Evolutionary conservation across 441 rosid genomes (phyloP).

Genomic region (Pelargonium cotyledonis): DNA sequence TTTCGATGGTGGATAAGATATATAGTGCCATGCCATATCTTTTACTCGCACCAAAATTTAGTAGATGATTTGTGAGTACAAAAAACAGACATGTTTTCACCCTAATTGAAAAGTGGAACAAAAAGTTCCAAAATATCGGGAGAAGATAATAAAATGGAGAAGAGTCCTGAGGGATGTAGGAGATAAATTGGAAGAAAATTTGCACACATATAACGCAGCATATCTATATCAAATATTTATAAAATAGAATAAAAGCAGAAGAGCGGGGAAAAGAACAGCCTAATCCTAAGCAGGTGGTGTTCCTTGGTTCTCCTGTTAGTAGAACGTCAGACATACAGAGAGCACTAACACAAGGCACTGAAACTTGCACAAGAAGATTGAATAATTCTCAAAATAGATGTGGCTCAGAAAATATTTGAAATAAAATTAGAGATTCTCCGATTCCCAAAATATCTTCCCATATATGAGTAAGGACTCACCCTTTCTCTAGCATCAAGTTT

Average conservation of each 20-base stretch:
- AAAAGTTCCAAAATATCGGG: not conserved
- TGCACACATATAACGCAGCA: not conserved
- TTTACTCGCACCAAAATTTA: not conserved
- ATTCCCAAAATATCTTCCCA: not conserved
- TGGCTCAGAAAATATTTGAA: no score
- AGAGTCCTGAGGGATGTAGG: not conserved
- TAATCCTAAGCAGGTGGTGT: not conserved
- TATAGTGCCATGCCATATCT: not conserved
- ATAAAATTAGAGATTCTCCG: no score
- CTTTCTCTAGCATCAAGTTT: conserved; percentile 75
- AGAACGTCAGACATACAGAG: not conserved
- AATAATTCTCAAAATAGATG: no score
- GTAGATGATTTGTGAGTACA: not conserved
- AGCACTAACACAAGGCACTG: no score
- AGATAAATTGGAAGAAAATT: not conserved
- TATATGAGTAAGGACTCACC: conserved; percentile 33
- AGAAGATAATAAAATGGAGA: not conserved
- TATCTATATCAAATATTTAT: not conserved
- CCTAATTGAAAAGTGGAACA: not conserved
- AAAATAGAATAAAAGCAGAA: not conserved
- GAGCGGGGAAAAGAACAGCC: not conserved
- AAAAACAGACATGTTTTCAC: not conserved
- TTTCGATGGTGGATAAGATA: not conserved
- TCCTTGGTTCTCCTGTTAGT: not conserved
- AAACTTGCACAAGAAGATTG: no score